These are phyloP conservation scores for Perkinsus olseni DNA, from an alignment of 169 alveolate genomes.

Conservation along the genomic window DNA sequence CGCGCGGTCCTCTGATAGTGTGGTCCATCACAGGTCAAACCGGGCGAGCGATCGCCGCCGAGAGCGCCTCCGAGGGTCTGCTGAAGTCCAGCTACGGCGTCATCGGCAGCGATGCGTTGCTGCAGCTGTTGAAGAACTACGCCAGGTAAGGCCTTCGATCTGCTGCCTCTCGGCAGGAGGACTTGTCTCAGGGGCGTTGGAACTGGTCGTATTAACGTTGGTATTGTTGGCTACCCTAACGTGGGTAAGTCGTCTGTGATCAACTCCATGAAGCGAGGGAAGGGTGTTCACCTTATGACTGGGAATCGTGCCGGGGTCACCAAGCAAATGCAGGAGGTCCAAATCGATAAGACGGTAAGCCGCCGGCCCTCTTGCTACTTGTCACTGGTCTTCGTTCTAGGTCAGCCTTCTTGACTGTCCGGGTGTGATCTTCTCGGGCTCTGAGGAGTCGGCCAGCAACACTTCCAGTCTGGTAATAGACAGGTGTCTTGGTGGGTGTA, in stretches of 20 bases:
- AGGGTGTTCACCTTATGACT: slow-evolving; percentile 62
- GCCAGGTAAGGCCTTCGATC: slow-evolving; percentile 59
- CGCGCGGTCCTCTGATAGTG: too few relatives aligned
- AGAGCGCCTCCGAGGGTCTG: background rate
- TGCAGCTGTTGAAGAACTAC: slow-evolving; percentile 72
- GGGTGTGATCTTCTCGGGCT: slow-evolving; percentile 74
- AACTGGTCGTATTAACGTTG: slow-evolving; percentile 53
- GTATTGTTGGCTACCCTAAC: slow-evolving; percentile 81
- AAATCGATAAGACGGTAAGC: slow-evolving; percentile 63
- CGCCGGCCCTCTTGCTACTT: background rate
- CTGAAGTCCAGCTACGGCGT: background rate
- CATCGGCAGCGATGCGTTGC: slow-evolving; percentile 72
- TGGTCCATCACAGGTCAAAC: background rate
- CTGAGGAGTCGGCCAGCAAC: background rate
- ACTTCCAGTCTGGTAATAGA: background rate
- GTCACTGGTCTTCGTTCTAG: background rate
- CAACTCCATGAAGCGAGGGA: slow-evolving; percentile 67
- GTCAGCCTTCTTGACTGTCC: slow-evolving; percentile 73
- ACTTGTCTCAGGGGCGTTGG: slow-evolving; percentile 18
- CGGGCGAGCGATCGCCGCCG: background rate
- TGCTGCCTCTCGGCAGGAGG: slow-evolving; percentile 34
- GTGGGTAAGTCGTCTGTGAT: slow-evolving; percentile 78
- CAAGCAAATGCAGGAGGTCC: slow-evolving; percentile 68
- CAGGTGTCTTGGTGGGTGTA: background rate
- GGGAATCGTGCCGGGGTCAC: slow-evolving; percentile 79